Base-by-base conservation (phyloP, 1,139 yeast species). In the Suhomyces atakaporum region DNA sequence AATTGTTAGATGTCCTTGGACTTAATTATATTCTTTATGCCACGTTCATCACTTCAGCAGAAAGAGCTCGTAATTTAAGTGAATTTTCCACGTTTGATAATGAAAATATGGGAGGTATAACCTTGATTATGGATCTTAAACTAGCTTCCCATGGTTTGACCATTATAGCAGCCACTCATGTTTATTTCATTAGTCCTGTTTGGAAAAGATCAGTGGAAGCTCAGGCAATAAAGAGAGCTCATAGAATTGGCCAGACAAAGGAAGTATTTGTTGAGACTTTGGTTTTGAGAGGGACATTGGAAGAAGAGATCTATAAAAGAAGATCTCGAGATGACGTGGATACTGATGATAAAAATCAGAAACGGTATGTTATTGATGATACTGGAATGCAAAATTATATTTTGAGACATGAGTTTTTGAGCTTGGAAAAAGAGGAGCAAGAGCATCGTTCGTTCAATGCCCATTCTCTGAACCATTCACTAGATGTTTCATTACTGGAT, bases 141-240 rank as follows among this genome's bases (percentile, higher is more conserved):
- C 55, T 82, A 36, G 89, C 89, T 0, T 69, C 89, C 0, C 87
- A 81, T 60, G 90, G 90, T 0, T 56, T 83, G 35, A 81, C 85
- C 1, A 79, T 83, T 6, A 75, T 79, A 15, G 70, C 81, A 1
- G 89, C 89, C 3, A 79, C 87, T 0, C 68, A 79, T 36, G 85
- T 82, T 3, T 82, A 79, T 48, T 81, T 83, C 47, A 65, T 81
- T 10, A 80, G 74, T 45, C 89, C 89, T 0, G 81, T 82, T 2
- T 83, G 89, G 88, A 77, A 73, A 46, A 69, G 79, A 40, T 74
- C 84, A 0, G 66, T 79, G 7, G 88, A 81, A 51, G 87, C 87
- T 0, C 88, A 81, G 47, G 87, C 87, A 0, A 79, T 81, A 35
- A 81, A 81, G 47, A 74, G 88, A 62, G 83, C 87, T 0, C 88